phyloP scores from a whole-genome alignment of 768 basidiomycete genomes.

The Leccinum sublutescens region DNA sequence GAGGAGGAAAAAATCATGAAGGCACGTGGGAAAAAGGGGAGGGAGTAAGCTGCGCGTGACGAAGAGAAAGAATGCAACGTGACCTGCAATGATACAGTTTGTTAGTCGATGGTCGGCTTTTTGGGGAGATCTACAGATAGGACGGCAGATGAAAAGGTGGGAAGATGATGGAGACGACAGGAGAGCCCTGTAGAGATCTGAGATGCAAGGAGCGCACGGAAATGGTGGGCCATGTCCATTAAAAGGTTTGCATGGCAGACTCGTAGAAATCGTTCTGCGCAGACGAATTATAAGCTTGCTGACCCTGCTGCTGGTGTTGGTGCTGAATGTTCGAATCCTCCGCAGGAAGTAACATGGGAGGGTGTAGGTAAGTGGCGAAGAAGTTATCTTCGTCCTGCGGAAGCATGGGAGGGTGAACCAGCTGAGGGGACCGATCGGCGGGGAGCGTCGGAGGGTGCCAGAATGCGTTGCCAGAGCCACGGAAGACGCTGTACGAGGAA shows the following conservation, averaged over 20 bases:
- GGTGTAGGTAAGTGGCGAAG: constrained; percentile 52
- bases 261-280: constrained; percentile 29
- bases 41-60: constrained; percentile 1
- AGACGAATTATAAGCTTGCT: constrained; percentile 16
- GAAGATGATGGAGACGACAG: not conserved
- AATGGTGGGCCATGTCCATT: constrained; percentile 8
- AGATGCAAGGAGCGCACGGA: constrained; percentile 4
- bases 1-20: not conserved
- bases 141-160: not conserved
- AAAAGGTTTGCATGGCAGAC: constrained; percentile 37
- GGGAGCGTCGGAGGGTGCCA: too few relatives aligned
- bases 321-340: constrained; percentile 31
- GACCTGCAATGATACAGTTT: constrained; percentile 21
- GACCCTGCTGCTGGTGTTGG: constrained; percentile 24
- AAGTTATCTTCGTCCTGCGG: constrained; percentile 66
- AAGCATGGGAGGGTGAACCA: constrained; percentile 31
- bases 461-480: too few relatives aligned
- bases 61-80: constrained; percentile 4
- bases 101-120: constrained; percentile 9
- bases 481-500: too few relatives aligned
- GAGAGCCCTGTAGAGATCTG: constrained; percentile 7
- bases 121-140: constrained; percentile 20
- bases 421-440: too few relatives aligned
- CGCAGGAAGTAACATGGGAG: constrained; percentile 50
- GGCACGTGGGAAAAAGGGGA: not conserved